Evolutionary conservation across 208 protist genomes (phyloP).

Genomic region (Leishmania tarentolae): DNA sequence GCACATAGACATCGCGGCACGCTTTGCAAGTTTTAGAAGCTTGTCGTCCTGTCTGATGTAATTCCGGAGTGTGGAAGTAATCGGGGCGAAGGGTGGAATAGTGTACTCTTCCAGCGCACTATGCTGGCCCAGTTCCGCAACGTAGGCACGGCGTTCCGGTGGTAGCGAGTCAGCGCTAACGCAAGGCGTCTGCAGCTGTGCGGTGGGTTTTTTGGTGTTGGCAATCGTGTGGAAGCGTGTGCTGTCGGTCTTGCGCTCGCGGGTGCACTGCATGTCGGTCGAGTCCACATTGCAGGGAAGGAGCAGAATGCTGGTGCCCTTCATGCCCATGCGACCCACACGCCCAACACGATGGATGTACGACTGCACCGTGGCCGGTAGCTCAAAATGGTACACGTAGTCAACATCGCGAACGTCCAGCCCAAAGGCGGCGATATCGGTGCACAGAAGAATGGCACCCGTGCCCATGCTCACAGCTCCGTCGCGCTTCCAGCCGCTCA

Average conservation of each 20-base stretch:
- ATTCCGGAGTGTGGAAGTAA: conserved; percentile 75
- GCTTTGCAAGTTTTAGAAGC: conserved; percentile 55
- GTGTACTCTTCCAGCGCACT: conserved; percentile 61
- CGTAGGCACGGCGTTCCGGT: conserved; percentile 47
- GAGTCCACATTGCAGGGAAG: conserved; percentile 54
- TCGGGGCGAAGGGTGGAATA: conserved; percentile 78
- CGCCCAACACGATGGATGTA: conserved; percentile 93
- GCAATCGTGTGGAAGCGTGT: conserved; percentile 74
- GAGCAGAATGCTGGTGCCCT: conserved; percentile 83
- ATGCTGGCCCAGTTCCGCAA: conserved; percentile 52
- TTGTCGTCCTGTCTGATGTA: conserved; percentile 67
- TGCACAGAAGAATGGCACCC: conserved; percentile 89
- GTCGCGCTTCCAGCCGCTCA: conserved; percentile 79
- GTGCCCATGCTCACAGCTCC: conserved; percentile 57
- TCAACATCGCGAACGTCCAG: conserved; percentile 92
- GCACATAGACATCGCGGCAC: conserved; percentile 79
- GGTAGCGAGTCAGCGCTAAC: conserved; percentile 37
- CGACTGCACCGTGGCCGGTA: conserved; percentile 68
- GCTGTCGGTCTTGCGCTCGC: conserved; percentile 73
- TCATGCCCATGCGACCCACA: conserved; percentile 90
- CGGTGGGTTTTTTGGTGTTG: conserved; percentile 73
- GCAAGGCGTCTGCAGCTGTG: conserved; percentile 47
- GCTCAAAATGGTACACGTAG: conserved; percentile 93
- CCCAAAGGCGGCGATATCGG: conserved; percentile 88
- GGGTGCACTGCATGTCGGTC: conserved; percentile 22